These are phyloP conservation scores for Globisporangium yorkense DNA, from an alignment of 352 stramenopile species.

Conservation along the genomic window DNA sequence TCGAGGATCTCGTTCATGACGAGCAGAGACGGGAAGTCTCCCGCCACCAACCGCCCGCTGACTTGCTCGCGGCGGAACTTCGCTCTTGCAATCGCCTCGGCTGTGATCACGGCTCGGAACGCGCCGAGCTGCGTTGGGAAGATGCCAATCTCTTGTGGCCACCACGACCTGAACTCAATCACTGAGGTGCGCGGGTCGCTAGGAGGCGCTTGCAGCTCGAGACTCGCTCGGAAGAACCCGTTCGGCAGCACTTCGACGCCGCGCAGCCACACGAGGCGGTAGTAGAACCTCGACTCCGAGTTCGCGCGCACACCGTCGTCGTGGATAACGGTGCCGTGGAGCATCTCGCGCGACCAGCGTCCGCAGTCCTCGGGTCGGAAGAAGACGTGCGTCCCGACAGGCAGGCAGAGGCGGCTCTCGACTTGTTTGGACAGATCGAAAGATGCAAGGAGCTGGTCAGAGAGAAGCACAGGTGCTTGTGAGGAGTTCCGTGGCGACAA, in stretches of 20 bases:
- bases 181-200: background rate
- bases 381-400: slow-evolving; percentile 41
- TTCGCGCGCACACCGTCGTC: slow-evolving; percentile 20
- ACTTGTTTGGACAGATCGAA: slow-evolving; percentile 14
- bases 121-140: slow-evolving; percentile 52
- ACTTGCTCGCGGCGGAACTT: slow-evolving; percentile 43
- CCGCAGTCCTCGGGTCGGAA: slow-evolving; percentile 43
- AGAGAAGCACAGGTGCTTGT: background rate
- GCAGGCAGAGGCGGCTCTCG: slow-evolving; percentile 23
- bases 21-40: slow-evolving; percentile 31
- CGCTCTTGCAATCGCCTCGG: slow-evolving; percentile 42
- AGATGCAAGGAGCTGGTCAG: background rate
- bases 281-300: slow-evolving; percentile 21
- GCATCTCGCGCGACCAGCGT: slow-evolving; percentile 47
- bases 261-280: slow-evolving; percentile 64
- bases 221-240: slow-evolving; percentile 46
- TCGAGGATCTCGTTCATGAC: slow-evolving; percentile 43
- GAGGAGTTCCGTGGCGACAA: slow-evolving; percentile 6
- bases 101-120: slow-evolving; percentile 49
- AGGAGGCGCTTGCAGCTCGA: slow-evolving; percentile 29
- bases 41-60: slow-evolving; percentile 20
- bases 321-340: slow-evolving; percentile 38
- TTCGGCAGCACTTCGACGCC: slow-evolving; percentile 61
- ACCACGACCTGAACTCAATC: slow-evolving; percentile 10
- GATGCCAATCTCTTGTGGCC: slow-evolving; percentile 41